A percentile compares a stretch with the other conserved stretches of the same genome.
Conservation (phyloP, 2,329 filamentous ascomycete genomes). For the Microdochium trichocladiopsis region DNA sequence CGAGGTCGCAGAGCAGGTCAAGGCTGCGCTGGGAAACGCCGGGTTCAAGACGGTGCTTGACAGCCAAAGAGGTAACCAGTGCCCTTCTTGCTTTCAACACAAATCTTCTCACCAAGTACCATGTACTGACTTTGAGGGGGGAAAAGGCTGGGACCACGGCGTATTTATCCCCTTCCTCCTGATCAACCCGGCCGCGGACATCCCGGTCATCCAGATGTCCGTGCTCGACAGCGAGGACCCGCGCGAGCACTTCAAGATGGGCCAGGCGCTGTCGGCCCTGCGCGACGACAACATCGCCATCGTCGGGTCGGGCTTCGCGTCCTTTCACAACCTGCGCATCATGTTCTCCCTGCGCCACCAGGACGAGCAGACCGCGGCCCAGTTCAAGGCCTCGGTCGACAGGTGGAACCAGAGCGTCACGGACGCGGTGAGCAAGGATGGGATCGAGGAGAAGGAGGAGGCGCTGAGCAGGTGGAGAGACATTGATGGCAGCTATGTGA, state of each 20-base stretch:
- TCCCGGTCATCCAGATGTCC: slow-evolving; percentile 53
- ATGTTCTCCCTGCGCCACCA: slow-evolving; percentile 2
- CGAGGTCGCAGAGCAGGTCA: slow-evolving; percentile 42
- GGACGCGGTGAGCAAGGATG: slow-evolving; percentile 24
- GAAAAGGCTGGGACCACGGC: slow-evolving; percentile 7
- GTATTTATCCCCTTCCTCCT: slow-evolving; percentile 7
- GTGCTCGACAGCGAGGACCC: slow-evolving; percentile 46
- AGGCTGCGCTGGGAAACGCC: slow-evolving; percentile 34
- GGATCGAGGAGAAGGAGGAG: slow-evolving; percentile 24
- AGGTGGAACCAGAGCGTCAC: slow-evolving; percentile 15
- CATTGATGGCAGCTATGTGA: slow-evolving; percentile 38
- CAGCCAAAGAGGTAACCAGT: slow-evolving; percentile 41
- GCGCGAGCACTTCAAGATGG: slow-evolving; percentile 45
- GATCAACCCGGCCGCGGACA: slow-evolving; percentile 11
- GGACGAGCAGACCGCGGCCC: slow-evolving; percentile 10
- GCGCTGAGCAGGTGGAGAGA: slow-evolving; percentile 38
- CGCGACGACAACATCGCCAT: slow-evolving; percentile 50
- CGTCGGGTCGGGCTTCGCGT: slow-evolving; percentile 51
- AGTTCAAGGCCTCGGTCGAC: slow-evolving; percentile 14
- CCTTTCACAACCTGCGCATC: slow-evolving; percentile 39
- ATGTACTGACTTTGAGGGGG: too few species aligned
- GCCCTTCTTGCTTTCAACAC: too few species aligned
- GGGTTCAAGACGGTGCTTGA: slow-evolving; percentile 39
- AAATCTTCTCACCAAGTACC: too few species aligned
- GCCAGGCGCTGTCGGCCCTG: slow-evolving; percentile 42